These are phyloP conservation scores for Lagerstroemia speciosa DNA, from an alignment of 345 rosid species.

Conservation along the genomic window DNA sequence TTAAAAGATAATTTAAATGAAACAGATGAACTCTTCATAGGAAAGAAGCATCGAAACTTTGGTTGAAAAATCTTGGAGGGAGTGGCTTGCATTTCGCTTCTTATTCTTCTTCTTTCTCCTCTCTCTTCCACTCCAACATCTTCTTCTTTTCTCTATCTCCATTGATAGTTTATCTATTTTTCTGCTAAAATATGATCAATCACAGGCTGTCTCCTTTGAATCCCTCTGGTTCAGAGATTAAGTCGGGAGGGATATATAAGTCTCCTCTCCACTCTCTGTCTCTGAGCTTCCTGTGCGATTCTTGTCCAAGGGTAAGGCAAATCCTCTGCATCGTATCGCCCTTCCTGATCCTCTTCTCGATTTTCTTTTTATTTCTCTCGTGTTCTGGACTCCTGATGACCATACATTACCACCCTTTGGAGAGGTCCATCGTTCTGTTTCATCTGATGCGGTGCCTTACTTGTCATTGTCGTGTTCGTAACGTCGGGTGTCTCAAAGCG, in stretches of 20 bases:
- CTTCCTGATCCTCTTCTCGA: too few relatives aligned
- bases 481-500: too few relatives aligned
- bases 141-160: too few relatives aligned
- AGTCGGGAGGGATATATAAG: neutral
- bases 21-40: neutral
- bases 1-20: too few relatives aligned
- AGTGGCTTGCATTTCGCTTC: slow-evolving; percentile 19
- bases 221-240: neutral
- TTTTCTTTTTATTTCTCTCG: too few relatives aligned
- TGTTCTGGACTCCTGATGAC: too few relatives aligned
- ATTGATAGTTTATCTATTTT: neutral
- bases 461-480: too few relatives aligned
- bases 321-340: neutral
- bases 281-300: neutral
- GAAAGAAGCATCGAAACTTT: neutral
- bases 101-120: neutral
- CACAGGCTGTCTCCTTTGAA: neutral
- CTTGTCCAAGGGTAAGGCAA: neutral
- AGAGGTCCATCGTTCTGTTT: too few relatives aligned
- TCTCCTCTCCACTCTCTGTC: neutral
- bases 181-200: neutral
- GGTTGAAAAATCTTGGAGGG: slow-evolving; percentile 9
- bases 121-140: too few relatives aligned
- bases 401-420: too few relatives aligned
- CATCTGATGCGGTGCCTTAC: too few relatives aligned